Evolutionary conservation across 148 eudicot species (phyloP), one percentile per base, ranked within the genome.

Genomic region (Chenopodium album): DNA sequence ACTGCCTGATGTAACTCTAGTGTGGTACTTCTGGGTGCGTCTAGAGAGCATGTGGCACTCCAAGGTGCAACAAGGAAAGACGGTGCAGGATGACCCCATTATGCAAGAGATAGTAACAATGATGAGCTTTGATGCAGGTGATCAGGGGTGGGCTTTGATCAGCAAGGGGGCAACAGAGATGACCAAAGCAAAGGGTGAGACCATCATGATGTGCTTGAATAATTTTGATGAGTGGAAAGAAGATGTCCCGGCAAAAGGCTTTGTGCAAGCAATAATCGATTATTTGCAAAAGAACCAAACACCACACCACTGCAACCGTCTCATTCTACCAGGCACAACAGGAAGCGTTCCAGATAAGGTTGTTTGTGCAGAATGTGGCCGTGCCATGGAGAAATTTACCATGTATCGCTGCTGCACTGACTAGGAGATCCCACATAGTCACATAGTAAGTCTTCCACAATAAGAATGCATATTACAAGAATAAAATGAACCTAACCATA

Each of bases 31-130:
- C 76, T 94, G 98, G 98, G 88, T 81, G 28, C 78, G 98, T 70
- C 85, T 92, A 0, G 91, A 90, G 78, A 88, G 93, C 94, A 94
- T 92, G 98, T 92, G 95, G 94, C 92, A 94, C 83, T 92, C 98
- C 0, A 94, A 91, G 83, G 63, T 87, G 74, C 95, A 91, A 26
- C 90, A 91, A 32, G 91, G 92, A 2, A 83, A 68, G 80, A 76
- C 92, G 0, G 89, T 86, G 0, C 93, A 89, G 48, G 85, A 88
- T 31, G 98, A 94, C 73, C 79, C 84, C 0, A 92, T 92, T 20
- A 87, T 92, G 89, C 88, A 90, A 76, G 92, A 92, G 82, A 91
- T 94, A 69, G 85, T 89, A 68, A 88, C 87, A 4, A 82, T 94
- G 86, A 85, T 94, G 41, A 90, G 92, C 82, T 94, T 78, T 28